Conservation (phyloP, 805 yeast species). For the Vanderwaltozyma tropicalis region DNA sequence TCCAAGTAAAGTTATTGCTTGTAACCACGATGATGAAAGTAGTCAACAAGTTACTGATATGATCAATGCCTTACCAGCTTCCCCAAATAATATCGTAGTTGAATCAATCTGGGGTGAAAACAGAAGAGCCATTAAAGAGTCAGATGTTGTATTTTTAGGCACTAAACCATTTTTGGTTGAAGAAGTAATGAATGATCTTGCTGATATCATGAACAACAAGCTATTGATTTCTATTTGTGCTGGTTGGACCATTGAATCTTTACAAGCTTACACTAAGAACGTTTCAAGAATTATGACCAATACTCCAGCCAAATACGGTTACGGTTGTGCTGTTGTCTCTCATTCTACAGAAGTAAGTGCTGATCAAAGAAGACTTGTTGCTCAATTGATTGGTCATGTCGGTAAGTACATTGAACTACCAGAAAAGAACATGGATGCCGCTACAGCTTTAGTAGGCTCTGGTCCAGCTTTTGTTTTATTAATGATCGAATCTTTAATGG, state of each 20-base stretch:
- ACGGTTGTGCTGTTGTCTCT: conserved; percentile 90
- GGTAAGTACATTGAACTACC: conserved; percentile 57
- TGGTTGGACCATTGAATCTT: conserved; percentile 77
- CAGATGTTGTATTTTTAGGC: conserved; percentile 70
- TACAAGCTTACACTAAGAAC: conserved; percentile 38
- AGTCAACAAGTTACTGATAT: conserved; percentile 41
- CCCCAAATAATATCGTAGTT: conserved; percentile 37
- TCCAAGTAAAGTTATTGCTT: conserved; percentile 69
- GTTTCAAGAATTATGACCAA: conserved; percentile 96
- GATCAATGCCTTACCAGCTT: conserved; percentile 37
- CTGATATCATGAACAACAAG: conserved; percentile 38
- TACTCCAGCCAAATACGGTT: conserved; percentile 88
- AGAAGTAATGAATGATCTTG: conserved; percentile 44
- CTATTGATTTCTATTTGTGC: conserved; percentile 78
- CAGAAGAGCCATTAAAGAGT: conserved; percentile 44
- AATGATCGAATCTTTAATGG: conserved; percentile 84
- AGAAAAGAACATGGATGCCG: conserved; percentile 93
- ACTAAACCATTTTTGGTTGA: conserved; percentile 80
- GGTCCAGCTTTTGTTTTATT: conserved; percentile 91
- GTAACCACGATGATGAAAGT: conserved; percentile 40
- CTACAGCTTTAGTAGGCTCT: conserved; percentile 89
- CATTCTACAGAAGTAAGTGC: conserved; percentile 44
- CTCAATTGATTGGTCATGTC: conserved; percentile 45
- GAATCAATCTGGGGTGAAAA: conserved; percentile 47
- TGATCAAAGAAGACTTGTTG: conserved; percentile 29